These are phyloP conservation scores for Cicer yamashitae DNA, from an alignment of 306 rosid genomes.

Conservation along the genomic window DNA sequence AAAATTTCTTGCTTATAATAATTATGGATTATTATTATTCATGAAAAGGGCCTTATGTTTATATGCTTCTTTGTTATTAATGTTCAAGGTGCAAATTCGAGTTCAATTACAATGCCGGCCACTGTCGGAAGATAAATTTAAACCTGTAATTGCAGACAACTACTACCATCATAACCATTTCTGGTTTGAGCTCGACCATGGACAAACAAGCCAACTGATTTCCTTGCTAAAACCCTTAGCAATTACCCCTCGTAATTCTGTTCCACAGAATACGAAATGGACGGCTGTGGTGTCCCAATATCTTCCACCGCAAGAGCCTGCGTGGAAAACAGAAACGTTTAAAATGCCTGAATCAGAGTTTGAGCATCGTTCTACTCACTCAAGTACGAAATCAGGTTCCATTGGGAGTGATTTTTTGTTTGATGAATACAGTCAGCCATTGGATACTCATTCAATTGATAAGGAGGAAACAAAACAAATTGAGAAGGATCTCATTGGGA, in stretches of 20 bases:
- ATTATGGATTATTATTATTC: conserved; percentile 21
- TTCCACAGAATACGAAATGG: conserved; percentile 45
- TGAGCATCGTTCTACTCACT: conserved; percentile 38
- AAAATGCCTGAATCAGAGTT: conserved; percentile 42
- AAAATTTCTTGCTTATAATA: conserved; percentile 6
- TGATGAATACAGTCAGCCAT: conserved; percentile 47
- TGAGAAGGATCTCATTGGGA: conserved; percentile 52
- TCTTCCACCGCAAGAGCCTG: conserved; percentile 43
- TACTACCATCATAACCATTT: conserved; percentile 61
- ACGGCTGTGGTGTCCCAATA: conserved; percentile 40
- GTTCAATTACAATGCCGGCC: conserved; percentile 72
- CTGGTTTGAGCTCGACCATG: conserved; percentile 92
- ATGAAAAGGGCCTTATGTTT: conserved; percentile 16
- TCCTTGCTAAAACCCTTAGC: conserved; percentile 56
- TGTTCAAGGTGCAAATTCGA: conserved; percentile 66
- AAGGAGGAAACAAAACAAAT: conserved; percentile 50
- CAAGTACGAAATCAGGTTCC: conserved; percentile 49
- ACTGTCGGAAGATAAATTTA: conserved; percentile 72
- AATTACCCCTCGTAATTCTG: conserved; percentile 47
- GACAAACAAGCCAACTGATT: conserved; percentile 62
- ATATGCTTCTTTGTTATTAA: conserved; percentile 32
- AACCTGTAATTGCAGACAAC: conserved; percentile 64
- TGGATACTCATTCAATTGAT: conserved; percentile 44
- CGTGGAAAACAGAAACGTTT: conserved; percentile 49
- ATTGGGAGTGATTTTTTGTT: conserved; percentile 49